Base-by-base conservation (phyloP, 2,329 filamentous ascomycete genomes). In the Phoma herbarum region DNA sequence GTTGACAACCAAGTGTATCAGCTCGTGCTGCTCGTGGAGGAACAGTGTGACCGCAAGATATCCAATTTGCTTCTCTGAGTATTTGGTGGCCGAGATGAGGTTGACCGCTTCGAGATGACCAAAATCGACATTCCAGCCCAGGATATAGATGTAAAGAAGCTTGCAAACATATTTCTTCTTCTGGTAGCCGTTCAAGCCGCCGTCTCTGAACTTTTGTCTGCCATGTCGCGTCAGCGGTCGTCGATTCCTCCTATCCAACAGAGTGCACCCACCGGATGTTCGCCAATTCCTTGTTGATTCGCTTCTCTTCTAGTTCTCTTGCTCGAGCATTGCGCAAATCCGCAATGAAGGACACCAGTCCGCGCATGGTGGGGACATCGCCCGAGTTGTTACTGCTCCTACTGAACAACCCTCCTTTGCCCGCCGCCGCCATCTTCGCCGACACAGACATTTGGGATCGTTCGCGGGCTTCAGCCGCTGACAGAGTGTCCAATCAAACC, bases 111-210 rank as follows among this genome's bases (percentile, higher is more conserved):
- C 95, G 67, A 99, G 88, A 76, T 99, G 95, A 55, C 95, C 95
- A 78, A 99, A 99, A 78, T 98, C 96, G 80, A 99, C 94, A 77
- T 99, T 94, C 90, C 95, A 99, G 47, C 95, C 95, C 65, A 99
- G 86, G 60, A 99, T 99, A 79, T 99, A 99, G 73, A 99, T 98
- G 79, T 99, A 99, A 62, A 99, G 84, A 68, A 99, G 87, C 88
- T 99, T 99, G 91, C 95, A 99, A 67, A 99, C 95, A 77, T 99
- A 99, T 90, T 99, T 99, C 86, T 99, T 99, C 84, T 96, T 97
- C 83, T 97, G 93, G 76, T 99, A 99, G 66, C 95, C 96, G 75
- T 90, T 97, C 58, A 99, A 83, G 75, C 86, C 95, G 65, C 93
- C 93, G 77, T 95, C 91, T 85, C 96, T 97, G 84, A 98, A 99